Evolutionary conservation across 129 eudicot genomes (phyloP), one percentile per base, ranked within the genome.

Genomic region (Lactuca sativa): DNA sequence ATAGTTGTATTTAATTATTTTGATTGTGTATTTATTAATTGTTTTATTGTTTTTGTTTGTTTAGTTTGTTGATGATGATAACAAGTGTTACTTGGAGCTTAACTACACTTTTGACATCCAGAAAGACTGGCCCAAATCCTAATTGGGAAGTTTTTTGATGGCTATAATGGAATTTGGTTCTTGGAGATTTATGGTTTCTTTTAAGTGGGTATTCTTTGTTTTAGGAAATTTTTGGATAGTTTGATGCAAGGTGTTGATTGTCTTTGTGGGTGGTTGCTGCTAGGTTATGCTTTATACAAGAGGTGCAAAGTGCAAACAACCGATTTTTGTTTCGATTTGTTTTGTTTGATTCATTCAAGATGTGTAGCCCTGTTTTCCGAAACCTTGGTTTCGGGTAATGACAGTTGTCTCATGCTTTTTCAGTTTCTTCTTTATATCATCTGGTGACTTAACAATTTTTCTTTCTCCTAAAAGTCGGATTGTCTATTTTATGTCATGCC

Each of bases 71-170:
- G 90, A 85, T 62, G 90, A 85, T 25, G 90, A 85, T 60, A 85
- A 85, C 63, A 79, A 79, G 54, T 62, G 67, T 49, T 79, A 79
- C 75, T 63, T 79, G 79, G 83, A 79, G 70, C 78, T 85, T 71
- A 85, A 82, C 79, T 85, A 85, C 84, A 82, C 90, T 56, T 85
- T 85, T 51, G 90, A 78, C 84, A 85, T 85, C 67, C 86, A 81
- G 78, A 85, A 85, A 73, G 90, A 85, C 10, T 85, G 90, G 90
- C 58, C 76, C 53, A 73, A 55, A 53, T 25, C 41, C 16, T 43
- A 16, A 17, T 70, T 62, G 25, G 54, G 7, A 11, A 47, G 53
- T 21, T 30, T 32, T 52, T 64, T 65, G 38, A 66, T 40, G 75
- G 63, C 55, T 43, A 61, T 30, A 54, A 40, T 13, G 33, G 44